Evolutionary conservation across 108 stramenopile species (phyloP), one percentile per base, ranked within the genome.

Genomic region (Cylindrotheca fusiformis): DNA sequence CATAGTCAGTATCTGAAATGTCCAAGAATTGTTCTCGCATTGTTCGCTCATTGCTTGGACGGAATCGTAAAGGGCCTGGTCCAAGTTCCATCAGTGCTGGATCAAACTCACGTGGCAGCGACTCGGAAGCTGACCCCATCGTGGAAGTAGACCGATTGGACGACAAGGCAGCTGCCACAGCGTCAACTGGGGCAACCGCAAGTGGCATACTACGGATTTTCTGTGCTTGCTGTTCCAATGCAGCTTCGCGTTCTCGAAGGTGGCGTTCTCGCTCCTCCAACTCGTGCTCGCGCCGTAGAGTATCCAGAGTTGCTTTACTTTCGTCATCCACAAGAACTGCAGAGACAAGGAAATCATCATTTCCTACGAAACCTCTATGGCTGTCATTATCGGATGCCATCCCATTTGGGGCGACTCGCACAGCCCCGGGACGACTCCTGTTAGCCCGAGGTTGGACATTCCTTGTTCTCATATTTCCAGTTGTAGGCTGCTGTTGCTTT

Each of bases 11-110:
- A 3, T 49, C 54, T 14, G 60, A 36, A 17, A 79, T 62, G 1
- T 64, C 61, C 1, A 20, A 30, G 24, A 79, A 33, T 52, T 79
- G 72, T 31, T 67, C 66, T 19, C 28, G 41, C 18, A 70, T 53
- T 8, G 72, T 54, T 12, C 67, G 62, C 48, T 79, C 78, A 12
- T 48, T 55, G 18, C 44, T 44, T 19, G 53, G 41, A 10, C 63
- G 65, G 63, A 74, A 74, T 30, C 73, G 55, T 51, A 67, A 62
- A 1, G 73, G 67, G 6, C 73, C 73, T 1, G 31, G 36, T 5
- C 67, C 73, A 6, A 74, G 24, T 4, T 41, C 33, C 41, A n/a
- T 49, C 48, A 41, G 36, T 10, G 14, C 36, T 6, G 10, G 10
- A 41, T 41, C 36, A 41, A 14, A 41, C 36, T 41, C 14, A 14